These are phyloP conservation scores for Chara braunii DNA, from an alignment of 139 green algal genomes.

Conservation along the genomic window DNA sequence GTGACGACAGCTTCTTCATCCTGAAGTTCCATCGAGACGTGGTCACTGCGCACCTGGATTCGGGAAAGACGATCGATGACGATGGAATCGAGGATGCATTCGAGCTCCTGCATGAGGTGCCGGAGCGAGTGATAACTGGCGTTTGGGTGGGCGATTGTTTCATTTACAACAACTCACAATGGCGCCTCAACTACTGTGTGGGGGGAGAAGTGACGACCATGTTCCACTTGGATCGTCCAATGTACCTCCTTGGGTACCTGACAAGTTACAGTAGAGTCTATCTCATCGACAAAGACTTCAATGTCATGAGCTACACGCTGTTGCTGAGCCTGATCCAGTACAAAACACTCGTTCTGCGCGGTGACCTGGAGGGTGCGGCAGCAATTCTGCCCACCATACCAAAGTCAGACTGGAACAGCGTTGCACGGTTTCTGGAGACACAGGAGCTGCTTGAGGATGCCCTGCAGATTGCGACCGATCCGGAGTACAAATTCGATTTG, in stretches of 20 bases:
- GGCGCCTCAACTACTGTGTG: slow-evolving; percentile 96
- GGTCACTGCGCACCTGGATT: slow-evolving; percentile 54
- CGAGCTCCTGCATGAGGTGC: slow-evolving; percentile 86
- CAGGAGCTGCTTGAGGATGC: slow-evolving; percentile 71
- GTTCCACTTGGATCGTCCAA: slow-evolving; percentile 88
- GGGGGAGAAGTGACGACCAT: slow-evolving; percentile 91
- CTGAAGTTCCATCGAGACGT: slow-evolving; percentile 63
- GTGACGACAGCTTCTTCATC: slow-evolving; percentile 77
- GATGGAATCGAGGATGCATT: slow-evolving; percentile 95
- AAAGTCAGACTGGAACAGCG: too few species aligned
- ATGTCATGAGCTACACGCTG: slow-evolving; percentile 77
- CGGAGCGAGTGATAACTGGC: slow-evolving; percentile 59
- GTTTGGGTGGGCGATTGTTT: slow-evolving; percentile 94
- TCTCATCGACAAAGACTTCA: slow-evolving; percentile 83
- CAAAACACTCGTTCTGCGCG: slow-evolving; percentile 80
- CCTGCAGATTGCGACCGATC: slow-evolving; percentile 83
- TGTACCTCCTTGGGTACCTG: slow-evolving; percentile 96
- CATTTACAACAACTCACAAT: slow-evolving; percentile 92
- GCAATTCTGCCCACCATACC: slow-evolving; percentile 56
- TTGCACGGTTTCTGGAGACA: slow-evolving; percentile 90
- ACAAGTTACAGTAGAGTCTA: slow-evolving; percentile 78
- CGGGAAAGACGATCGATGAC: slow-evolving; percentile 61
- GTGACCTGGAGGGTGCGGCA: slow-evolving; percentile 62
- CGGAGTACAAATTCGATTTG: slow-evolving; percentile 87
- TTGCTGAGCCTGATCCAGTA: slow-evolving; percentile 92